Percentiles rank a stretch among this genome's conserved stretches.
phyloP scores from a whole-genome alignment of 2,329 filamentous ascomycete species.

The Hypoxylon sp. region DNA sequence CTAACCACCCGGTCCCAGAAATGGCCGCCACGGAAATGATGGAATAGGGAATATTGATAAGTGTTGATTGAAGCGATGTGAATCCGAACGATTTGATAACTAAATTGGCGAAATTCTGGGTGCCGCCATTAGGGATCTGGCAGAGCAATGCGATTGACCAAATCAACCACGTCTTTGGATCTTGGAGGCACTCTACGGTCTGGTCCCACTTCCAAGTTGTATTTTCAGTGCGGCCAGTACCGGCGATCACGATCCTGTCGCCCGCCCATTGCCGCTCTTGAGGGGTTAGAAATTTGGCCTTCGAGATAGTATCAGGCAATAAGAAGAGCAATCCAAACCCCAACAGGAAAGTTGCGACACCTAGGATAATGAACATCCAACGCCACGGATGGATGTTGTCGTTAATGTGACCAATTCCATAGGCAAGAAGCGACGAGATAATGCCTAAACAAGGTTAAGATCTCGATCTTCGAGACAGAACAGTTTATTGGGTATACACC shows the following conservation, averaged over 20 bases:
- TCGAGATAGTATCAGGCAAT: slow-evolving; percentile 68
- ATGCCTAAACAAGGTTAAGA: slow-evolving; percentile 51
- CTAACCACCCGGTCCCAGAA: slow-evolving; percentile 64
- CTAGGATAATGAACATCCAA: slow-evolving; percentile 72
- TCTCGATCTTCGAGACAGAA: neutral
- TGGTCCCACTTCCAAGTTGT: slow-evolving; percentile 66
- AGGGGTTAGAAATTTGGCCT: slow-evolving; percentile 69
- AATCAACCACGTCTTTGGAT: slow-evolving; percentile 74
- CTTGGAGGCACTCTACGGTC: slow-evolving; percentile 66
- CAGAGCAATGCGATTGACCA: slow-evolving; percentile 66
- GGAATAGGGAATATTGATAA: slow-evolving; percentile 73
- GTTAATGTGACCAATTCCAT: slow-evolving; percentile 68
- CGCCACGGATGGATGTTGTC: slow-evolving; percentile 65
- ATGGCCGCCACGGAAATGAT: slow-evolving; percentile 65
- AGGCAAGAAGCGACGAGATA: slow-evolving; percentile 66
- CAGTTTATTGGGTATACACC: slow-evolving; percentile 8
- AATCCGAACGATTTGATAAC: slow-evolving; percentile 71
- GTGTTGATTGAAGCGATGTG: slow-evolving; percentile 66
- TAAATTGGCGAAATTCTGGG: slow-evolving; percentile 71
- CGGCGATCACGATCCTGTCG: slow-evolving; percentile 64
- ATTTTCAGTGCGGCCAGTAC: slow-evolving; percentile 66
- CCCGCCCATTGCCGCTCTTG: slow-evolving; percentile 66
- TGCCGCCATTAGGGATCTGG: slow-evolving; percentile 74
- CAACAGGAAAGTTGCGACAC: slow-evolving; percentile 66
- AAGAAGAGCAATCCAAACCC: slow-evolving; percentile 63